Evolutionary conservation across 208 protist genomes (phyloP), one percentile per base, ranked within the genome.

Genomic region (Zelonia costaricensis): DNA sequence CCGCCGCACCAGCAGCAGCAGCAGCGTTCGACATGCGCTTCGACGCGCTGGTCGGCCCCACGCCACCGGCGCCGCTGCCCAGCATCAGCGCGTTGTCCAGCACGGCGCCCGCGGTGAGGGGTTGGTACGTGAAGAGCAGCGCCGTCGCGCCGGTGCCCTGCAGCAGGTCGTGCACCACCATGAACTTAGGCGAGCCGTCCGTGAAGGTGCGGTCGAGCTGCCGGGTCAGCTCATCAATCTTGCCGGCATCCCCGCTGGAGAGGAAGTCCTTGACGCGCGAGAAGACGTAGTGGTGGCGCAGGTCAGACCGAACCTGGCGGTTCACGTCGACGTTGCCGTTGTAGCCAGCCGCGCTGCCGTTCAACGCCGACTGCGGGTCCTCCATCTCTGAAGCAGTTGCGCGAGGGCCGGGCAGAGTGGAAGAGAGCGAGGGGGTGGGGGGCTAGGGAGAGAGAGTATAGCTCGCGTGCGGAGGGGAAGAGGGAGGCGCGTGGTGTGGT

Each of bases 111-210:
- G 18, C 33, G 22, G 27, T 28, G 10, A 49, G 30, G 28, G 88
- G 82, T 62, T 96, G 91, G 69, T 84, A 96, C 23, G 81, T 88
- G 68, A 96, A 96, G 66, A 96, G 75, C 7, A 96, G 78, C 13
- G 78, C 80, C 68, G 67, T 76, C 20, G 86, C 75, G 9, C 91
- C 91, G 18, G 63, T 80, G 40, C 91, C 91, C 62, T 93, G 72
- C 33, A 96, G 74, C 67, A 96, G 82, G 12, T 87, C 66, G 59
- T 96, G 86, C 52, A 96, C 80, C 13, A 82, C 58, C 86, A 93
- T 85, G 63, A 96, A 94, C 76, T 88, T 91, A 4, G 62, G 62
- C 13, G 91, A 92, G 40, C 84, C 88, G 45, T 94, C 91, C 10
- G 77, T 82, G 71, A 96, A 93, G 61, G 76, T 84, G 36, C 60